Conservation (phyloP, 139 green algal species). For the Ettlia oleoabundans region DNA sequence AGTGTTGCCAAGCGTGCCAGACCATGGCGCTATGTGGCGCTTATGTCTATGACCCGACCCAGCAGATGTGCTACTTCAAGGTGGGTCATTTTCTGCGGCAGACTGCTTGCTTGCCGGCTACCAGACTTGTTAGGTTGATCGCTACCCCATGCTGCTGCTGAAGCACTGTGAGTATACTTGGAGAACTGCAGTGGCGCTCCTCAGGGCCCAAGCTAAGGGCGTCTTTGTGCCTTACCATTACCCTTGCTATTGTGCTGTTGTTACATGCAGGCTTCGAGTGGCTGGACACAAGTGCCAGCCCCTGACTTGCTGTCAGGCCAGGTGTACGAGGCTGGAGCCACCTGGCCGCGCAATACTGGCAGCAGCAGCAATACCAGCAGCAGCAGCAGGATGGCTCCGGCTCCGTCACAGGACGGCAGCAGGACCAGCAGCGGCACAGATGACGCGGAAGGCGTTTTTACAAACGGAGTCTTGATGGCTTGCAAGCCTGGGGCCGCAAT, state of each 20-base stretch:
- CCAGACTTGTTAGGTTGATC: no score
- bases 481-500: no score
- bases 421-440: no score
- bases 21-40: not conserved
- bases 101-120: not conserved
- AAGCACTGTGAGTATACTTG: not conserved
- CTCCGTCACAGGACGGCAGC: no score
- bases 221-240: not conserved
- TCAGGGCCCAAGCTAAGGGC: not conserved
- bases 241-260: no score
- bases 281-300: not conserved
- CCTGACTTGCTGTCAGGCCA: not conserved
- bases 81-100: not conserved
- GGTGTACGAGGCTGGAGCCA: not conserved
- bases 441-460: no score
- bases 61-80: constrained; percentile 6
- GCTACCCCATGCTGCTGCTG: not conserved
- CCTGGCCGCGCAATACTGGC: not conserved
- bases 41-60: not conserved
- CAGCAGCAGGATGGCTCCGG: no score
- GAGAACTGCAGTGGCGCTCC: not conserved
- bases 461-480: no score
- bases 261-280: not conserved
- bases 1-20: constrained; percentile 25
- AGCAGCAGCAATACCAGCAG: no score